Evolutionary conservation across 192 early-diverging fungal genomes (phyloP).

Genomic region (Diversispora epigaea): DNA sequence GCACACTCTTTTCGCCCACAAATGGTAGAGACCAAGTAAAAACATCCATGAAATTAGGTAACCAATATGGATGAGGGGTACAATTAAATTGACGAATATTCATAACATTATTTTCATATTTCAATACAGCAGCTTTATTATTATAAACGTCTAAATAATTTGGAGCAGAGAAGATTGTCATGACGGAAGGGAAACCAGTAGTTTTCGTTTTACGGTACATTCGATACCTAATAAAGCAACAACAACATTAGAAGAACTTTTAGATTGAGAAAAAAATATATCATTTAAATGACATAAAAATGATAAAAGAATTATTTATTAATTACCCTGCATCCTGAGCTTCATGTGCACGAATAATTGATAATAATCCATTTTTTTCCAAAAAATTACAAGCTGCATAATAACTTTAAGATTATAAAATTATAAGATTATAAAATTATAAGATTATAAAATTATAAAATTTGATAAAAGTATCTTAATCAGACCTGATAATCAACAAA

Average conservation of each 20-base stretch:
- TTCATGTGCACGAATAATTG: constrained; percentile 96
- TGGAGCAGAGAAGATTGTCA: constrained; percentile 97
- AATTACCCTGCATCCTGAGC: constrained; percentile 89
- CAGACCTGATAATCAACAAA: too few species aligned
- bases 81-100: constrained; percentile 92
- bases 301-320: background rate
- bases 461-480: background rate
- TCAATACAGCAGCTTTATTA: constrained; percentile 97
- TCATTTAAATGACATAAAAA: background rate
- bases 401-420: constrained; percentile 54
- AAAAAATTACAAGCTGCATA: constrained; percentile 90
- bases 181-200: constrained; percentile 93
- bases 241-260: background rate
- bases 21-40: constrained; percentile 98
- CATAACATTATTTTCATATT: constrained; percentile 99
- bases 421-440: background rate
- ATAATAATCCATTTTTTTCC: constrained; percentile 90
- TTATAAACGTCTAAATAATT: constrained; percentile 98
- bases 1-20: constrained; percentile 93
- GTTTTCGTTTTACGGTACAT: constrained; percentile 96
- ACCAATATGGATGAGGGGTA: constrained; percentile 96
- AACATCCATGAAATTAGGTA: constrained; percentile 99
- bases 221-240: constrained; percentile 55
- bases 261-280: background rate
- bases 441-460: background rate